Percentiles rank a stretch among this genome's conserved stretches.
These are phyloP conservation scores for Paramecium pentaurelia DNA, from an alignment of 73 alveolate genomes.

Conservation along the genomic window DNA sequence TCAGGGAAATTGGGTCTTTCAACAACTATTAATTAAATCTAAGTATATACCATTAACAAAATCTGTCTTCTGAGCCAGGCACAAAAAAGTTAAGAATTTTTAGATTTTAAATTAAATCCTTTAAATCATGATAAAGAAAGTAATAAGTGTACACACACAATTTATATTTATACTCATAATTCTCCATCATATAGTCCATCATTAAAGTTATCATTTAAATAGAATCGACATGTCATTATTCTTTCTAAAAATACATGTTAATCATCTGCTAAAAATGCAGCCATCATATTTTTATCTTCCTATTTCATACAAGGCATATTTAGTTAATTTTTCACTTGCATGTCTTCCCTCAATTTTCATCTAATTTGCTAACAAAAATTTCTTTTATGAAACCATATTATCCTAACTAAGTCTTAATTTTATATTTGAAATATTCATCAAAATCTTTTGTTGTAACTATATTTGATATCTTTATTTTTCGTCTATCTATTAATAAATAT, in stretches of 20 bases:
- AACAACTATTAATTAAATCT: background rate
- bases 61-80: constrained; percentile 35
- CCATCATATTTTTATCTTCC: background rate
- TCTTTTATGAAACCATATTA: background rate
- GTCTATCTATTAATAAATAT: background rate
- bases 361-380: background rate
- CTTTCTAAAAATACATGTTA: background rate
- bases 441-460: background rate
- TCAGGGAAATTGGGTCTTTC: constrained; percentile 94
- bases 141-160: background rate
- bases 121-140: constrained; percentile 27
- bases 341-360: background rate
- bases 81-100: background rate
- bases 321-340: background rate
- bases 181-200: background rate
- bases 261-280: background rate
- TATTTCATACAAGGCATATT: background rate
- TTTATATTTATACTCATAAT: background rate
- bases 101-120: constrained; percentile 8
- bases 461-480: background rate
- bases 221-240: background rate
- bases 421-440: background rate
- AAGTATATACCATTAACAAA: background rate
- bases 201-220: background rate
- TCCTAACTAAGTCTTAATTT: background rate